Evolutionary conservation across 495 filamentous ascomycete genomes (phyloP).

Genomic region (Aspergillus carlsbadensis): DNA sequence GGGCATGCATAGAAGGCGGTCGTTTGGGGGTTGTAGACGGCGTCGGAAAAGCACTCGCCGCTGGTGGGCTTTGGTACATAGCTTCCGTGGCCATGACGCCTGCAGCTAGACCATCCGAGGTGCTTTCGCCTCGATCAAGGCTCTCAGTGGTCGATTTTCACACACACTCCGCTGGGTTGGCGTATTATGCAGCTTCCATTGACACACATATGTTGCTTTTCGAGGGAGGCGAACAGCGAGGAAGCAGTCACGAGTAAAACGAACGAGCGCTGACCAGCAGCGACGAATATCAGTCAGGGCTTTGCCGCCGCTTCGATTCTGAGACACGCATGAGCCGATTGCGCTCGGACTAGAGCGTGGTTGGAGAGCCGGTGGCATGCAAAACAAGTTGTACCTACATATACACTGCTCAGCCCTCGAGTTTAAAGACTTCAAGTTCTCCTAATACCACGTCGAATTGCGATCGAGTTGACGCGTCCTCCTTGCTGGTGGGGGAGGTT

Average conservation of each 20-base stretch:
- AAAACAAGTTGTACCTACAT: slow-evolving; percentile 14
- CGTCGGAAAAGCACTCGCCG: slow-evolving; percentile 54
- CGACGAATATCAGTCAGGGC: slow-evolving; percentile 3
- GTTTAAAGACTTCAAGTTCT: not conserved
- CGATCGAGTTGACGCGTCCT: not conserved
- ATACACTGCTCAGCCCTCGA: not conserved
- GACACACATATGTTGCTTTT: slow-evolving; percentile 10
- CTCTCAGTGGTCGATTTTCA: not conserved
- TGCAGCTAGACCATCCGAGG: slow-evolving; percentile 12
- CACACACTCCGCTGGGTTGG: not conserved
- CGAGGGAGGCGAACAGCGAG: not conserved
- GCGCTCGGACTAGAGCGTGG: slow-evolving; percentile 4
- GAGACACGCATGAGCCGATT: slow-evolving; percentile 9
- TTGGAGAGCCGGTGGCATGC: slow-evolving; percentile 2
- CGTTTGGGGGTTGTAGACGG: slow-evolving; percentile 67
- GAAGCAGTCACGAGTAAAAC: not conserved
- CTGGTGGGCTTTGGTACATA: slow-evolving; percentile 21
- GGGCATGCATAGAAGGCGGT: slow-evolving; percentile 55
- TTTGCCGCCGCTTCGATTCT: slow-evolving; percentile 12
- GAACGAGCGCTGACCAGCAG: slow-evolving; percentile 28
- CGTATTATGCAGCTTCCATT: slow-evolving; percentile 9
- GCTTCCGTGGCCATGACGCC: slow-evolving; percentile 30
- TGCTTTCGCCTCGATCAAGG: slow-evolving; percentile 1
- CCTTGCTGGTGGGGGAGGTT: not conserved
- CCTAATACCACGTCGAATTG: not conserved